Evolutionary conservation across 1,284 basidiomycete species (phyloP).

Genomic region (Fistulinella cinereoalba): DNA sequence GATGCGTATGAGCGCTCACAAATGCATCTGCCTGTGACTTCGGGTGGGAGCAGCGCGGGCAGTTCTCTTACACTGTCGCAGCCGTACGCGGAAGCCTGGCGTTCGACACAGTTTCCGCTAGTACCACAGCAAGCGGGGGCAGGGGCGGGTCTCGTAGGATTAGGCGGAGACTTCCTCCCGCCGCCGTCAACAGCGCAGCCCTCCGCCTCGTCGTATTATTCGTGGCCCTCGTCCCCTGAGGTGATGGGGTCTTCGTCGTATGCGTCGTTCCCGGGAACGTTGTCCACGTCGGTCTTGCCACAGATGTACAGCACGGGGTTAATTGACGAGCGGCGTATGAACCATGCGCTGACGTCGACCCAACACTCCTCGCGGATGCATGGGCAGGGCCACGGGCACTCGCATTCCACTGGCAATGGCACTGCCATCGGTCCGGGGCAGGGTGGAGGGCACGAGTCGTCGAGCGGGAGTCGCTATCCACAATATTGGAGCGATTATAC

Average conservation of each 20-base stretch:
- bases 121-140: slow-evolving; percentile 27
- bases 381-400: slow-evolving; percentile 7
- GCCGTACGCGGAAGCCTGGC: slow-evolving; percentile 30
- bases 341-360: slow-evolving; percentile 14
- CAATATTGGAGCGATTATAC: slow-evolving; percentile 65
- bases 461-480: slow-evolving; percentile 39
- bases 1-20: slow-evolving; percentile 32
- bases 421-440: no score
- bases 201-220: slow-evolving; percentile 40
- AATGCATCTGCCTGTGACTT: slow-evolving; percentile 11
- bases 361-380: no score
- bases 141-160: slow-evolving; percentile 4
- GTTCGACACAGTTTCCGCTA: slow-evolving; percentile 22
- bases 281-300: slow-evolving; percentile 64
- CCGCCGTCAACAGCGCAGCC: slow-evolving; percentile 6
- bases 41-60: not conserved
- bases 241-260: slow-evolving; percentile 23
- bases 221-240: slow-evolving; percentile 45
- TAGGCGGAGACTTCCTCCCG: slow-evolving; percentile 12
- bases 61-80: slow-evolving; percentile 11
- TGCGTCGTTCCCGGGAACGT: slow-evolving; percentile 40
- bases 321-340: slow-evolving; percentile 41
- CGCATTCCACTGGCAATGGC: not conserved
- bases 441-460: slow-evolving; percentile 12
- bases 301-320: slow-evolving; percentile 71